Base-by-base conservation (phyloP, 805 yeast genomes). In the Saccharomycopsis fodiens region DNA sequence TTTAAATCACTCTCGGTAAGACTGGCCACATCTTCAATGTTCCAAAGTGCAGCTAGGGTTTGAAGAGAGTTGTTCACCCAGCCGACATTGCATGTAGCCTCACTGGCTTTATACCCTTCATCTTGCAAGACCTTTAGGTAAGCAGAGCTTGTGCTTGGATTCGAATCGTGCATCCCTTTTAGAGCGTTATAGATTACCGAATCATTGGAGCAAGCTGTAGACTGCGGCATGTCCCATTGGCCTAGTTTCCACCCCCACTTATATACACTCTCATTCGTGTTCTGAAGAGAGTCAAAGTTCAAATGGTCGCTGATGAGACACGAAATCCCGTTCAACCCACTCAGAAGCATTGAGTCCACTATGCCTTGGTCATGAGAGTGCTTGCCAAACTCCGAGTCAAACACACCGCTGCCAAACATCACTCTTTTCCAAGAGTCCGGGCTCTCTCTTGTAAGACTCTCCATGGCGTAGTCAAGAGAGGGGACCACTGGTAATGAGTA, bases 231-330 rank as follows among this genome's bases (percentile, higher is more conserved):
- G 44, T 82, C 82, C 97, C 97, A 89, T 41, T 76, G 74, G 36
- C 72, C 74, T 35, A 89, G 61, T 56, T 83, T 83, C 87, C 96
- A 82, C 1, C 79, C 74, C 76, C 87, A 79, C 47, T 74, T 78
- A 57, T 72, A 83, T 1, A 61, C 47, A 20, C 59, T 42, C 8
- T 54, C 54, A 4, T 46, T 41, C 1, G 30, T 3, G 15, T 6
- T 10, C 10, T 15, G 27, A 5, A 17, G 7, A 6, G 40, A 21
- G 6, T n/a, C 22, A 36, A n/a, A 17, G 4, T 47, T 46, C 10
- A 52, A 27, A n/a, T 51, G 53, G 7, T 62, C 60, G 32, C 63
- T 60, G 6, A 71, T 59, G n/a, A 76, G 52, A 29, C 66, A 68
- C 0, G 89, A 72, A 1, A 81, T 53, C 0, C 88, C 85, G 48